A percentile compares a stretch with the other conserved stretches of the same genome.
Conservation (phyloP, 2,329 filamentous ascomycete genomes). For the Ramularia endophylla region DNA sequence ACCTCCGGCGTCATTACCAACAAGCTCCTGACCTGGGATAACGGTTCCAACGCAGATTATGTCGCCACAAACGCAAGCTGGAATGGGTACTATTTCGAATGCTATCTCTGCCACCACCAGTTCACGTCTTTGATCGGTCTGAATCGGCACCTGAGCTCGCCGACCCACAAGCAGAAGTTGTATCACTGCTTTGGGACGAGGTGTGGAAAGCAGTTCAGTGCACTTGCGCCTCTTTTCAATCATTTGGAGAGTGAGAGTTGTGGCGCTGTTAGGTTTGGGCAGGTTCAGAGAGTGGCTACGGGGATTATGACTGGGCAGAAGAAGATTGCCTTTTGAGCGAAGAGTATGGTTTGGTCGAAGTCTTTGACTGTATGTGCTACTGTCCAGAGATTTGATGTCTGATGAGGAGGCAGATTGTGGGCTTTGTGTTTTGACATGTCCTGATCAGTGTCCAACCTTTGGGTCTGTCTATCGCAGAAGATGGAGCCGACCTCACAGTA, state of each 20-base stretch:
- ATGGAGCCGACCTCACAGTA: too few species aligned
- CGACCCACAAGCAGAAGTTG: constrained; percentile 43
- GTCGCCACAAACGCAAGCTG: constrained; percentile 38
- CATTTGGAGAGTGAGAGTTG: constrained; percentile 44
- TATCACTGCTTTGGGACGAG: constrained; percentile 40
- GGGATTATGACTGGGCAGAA: constrained; percentile 12
- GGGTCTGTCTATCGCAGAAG: too few species aligned
- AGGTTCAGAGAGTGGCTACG: constrained; percentile 31
- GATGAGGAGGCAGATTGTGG: too few species aligned
- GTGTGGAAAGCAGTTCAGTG: constrained; percentile 36
- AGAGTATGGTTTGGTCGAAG: too few species aligned
- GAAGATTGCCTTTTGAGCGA: constrained; percentile 12
- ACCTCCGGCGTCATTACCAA: constrained; percentile 46
- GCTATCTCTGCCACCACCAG: constrained; percentile 47
- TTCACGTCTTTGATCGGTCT: constrained; percentile 38
- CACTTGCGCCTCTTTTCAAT: constrained; percentile 39
- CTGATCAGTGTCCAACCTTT: too few species aligned
- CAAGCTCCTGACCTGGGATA: constrained; percentile 45
- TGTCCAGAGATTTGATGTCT: too few species aligned
- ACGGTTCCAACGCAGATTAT: constrained; percentile 27
- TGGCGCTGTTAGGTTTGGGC: constrained; percentile 35
- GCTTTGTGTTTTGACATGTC: too few species aligned
- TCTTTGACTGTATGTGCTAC: too few species aligned
- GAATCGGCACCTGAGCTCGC: constrained; percentile 51
- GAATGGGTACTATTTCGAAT: constrained; percentile 46